A percentile compares a stretch with the other conserved stretches of the same genome.
Conservation (phyloP, 148 eudicot genomes). For the Suaeda aralocaspica region DNA sequence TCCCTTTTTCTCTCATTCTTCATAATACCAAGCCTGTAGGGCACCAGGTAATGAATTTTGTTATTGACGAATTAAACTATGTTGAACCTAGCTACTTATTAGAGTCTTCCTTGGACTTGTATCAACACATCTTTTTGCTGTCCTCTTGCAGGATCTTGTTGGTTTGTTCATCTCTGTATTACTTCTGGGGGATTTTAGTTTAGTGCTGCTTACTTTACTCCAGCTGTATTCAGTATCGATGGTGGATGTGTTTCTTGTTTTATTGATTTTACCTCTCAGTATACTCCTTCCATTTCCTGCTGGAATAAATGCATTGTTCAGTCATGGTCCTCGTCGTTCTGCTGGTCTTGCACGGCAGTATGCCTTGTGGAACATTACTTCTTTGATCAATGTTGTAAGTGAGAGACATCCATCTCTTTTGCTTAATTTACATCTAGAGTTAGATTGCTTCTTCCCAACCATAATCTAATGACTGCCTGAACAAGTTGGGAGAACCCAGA, state of each 20-base stretch:
- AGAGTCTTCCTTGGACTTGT: neutral
- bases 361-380: conserved; percentile 93
- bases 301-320: conserved; percentile 95
- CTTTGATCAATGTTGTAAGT: conserved; percentile 92
- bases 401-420: conserved; percentile 6
- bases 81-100: neutral
- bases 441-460: neutral
- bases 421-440: neutral
- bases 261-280: conserved; percentile 81
- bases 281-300: conserved; percentile 96
- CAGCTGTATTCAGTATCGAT: conserved; percentile 91
- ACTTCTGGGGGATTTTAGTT: conserved; percentile 84
- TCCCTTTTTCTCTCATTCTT: conserved; percentile 72
- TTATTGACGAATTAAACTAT: neutral
- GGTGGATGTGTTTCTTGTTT: conserved; percentile 63
- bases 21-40: conserved; percentile 97
- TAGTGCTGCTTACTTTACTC: conserved; percentile 92
- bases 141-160: conserved; percentile 90
- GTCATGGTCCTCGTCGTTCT: conserved; percentile 96
- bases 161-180: conserved; percentile 92
- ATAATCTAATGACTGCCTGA: neutral
- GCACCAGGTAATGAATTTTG: conserved; percentile 61
- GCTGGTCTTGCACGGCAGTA: conserved; percentile 93
- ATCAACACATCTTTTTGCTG: neutral
- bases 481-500: neutral